These are phyloP conservation scores for Fraxinus sp. DNA, from an alignment of 305 asterid genomes.

Conservation along the genomic window DNA sequence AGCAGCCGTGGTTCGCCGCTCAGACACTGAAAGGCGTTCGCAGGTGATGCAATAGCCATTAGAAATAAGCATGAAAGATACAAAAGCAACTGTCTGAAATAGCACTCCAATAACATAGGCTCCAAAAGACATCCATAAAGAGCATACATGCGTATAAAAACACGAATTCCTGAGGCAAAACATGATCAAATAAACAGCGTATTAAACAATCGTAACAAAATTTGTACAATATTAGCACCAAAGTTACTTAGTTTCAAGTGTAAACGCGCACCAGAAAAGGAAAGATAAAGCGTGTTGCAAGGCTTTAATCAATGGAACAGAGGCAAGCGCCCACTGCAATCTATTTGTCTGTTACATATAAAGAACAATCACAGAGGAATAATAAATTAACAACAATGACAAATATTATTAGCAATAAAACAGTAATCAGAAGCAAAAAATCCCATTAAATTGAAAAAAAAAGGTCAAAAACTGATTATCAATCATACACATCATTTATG, in stretches of 20 bases:
- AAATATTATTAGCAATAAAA: background rate
- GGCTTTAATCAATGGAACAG: constrained; percentile 74
- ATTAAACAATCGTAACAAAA: background rate
- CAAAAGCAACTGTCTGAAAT: constrained; percentile 61
- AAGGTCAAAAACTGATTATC: background rate
- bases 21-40: constrained; percentile 65
- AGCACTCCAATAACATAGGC: constrained; percentile 73
- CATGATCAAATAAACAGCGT: background rate
- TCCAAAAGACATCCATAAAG: constrained; percentile 91
- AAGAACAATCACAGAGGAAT: constrained; percentile 23
- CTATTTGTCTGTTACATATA: constrained; percentile 61
- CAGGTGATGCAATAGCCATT: constrained; percentile 82
- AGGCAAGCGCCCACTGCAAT: constrained; percentile 79
- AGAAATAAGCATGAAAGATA: constrained; percentile 70
- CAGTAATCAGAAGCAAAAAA: background rate
- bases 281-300: constrained; percentile 74
- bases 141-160: constrained; percentile 55
- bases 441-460: background rate
- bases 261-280: constrained; percentile 67
- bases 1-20: constrained; percentile 61
- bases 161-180: constrained; percentile 68
- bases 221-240: background rate
- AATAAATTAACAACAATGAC: background rate
- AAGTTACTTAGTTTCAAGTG: background rate
- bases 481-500: background rate